Base-by-base conservation (phyloP, 2,329 filamentous ascomycete genomes). In the Aspergillus ustus region DNA sequence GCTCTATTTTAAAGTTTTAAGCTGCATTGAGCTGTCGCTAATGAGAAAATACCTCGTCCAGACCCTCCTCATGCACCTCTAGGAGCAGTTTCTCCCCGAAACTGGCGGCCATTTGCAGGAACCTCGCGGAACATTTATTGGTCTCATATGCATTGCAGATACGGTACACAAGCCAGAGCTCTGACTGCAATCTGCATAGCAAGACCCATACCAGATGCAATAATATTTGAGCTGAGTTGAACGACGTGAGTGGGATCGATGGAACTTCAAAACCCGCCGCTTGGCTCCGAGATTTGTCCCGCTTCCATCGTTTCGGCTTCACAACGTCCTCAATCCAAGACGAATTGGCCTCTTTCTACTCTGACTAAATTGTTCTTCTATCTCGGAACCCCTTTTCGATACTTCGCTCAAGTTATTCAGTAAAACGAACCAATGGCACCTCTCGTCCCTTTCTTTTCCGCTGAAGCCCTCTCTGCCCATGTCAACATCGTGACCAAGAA, bases 31-130 rank as follows among this genome's bases (percentile, higher is more conserved):
- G 25, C 54, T 61, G 52, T 29, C 28, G 15, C 20, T 25, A 31
- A 31, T 50, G 46, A 45, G 19, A 49, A 50, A 59, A 66, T 68
- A 86, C 85, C 78, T 85, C 79, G 64, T 83, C 78, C 59, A 86
- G 72, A 55, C 75, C 72, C 66, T 82, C 77, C 67, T 82, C 80
- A 62, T 81, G 76, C 57, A 85, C 78, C 67, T 84, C 82, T 51
- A 70, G 75, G 60, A 88, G 75, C 72, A 88, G 75, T 68, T 76
- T 82, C 70, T 79, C 81, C 49, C 86, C 86, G 65, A 86, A 77
- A 59, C 64, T 70, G 50, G 73, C 72, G 57, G 75, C 73, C 73
- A 76, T 67, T 44, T 59, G 20, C 9, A 49, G 37, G 44, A 56
- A 54, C 43, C 44, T 49, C 22, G 31, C 31, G 54, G 37, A n/a